Percentiles rank a stretch among this genome's conserved stretches.
Evolutionary conservation across 1,139 yeast genomes (phyloP).

Genomic region (Candida sanyaensis): DNA sequence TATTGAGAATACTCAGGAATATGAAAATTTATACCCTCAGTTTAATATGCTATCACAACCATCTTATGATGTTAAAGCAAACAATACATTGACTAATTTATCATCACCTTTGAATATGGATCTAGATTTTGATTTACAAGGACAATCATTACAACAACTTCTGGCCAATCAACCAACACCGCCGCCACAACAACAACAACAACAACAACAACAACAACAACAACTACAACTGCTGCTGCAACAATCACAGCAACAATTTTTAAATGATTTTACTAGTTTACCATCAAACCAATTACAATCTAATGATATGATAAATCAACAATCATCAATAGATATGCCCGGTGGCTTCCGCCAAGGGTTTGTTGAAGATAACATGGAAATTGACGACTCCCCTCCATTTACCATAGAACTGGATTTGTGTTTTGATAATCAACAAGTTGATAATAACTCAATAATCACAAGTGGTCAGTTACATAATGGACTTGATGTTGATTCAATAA

Average conservation of each 20-base stretch:
- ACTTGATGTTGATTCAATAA: slow-evolving; percentile 10
- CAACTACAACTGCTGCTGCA: slow-evolving; percentile 3
- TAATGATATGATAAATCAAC: slow-evolving; percentile 4
- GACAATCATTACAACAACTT: neutral
- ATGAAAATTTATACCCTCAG: slow-evolving; percentile 8
- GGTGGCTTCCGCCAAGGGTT: slow-evolving; percentile 27
- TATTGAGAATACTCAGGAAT: slow-evolving; percentile 3
- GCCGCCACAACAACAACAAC: neutral
- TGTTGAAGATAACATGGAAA: slow-evolving; percentile 32
- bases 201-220: slow-evolving; percentile 4
- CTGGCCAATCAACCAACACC: neutral
- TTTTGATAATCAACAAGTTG: slow-evolving; percentile 16
- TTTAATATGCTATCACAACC: slow-evolving; percentile 1
- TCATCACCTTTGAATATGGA: slow-evolving; percentile 13
- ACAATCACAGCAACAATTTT: slow-evolving; percentile 1
- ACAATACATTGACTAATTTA: slow-evolving; percentile 4
- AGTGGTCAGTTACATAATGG: slow-evolving; percentile 11
- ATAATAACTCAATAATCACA: slow-evolving; percentile 16
- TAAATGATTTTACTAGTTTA: neutral
- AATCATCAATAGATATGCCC: slow-evolving; percentile 23
- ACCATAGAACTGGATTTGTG: slow-evolving; percentile 36
- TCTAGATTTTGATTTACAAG: slow-evolving; percentile 11
- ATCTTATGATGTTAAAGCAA: neutral
- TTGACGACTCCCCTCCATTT: slow-evolving; percentile 44
- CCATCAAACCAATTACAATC: slow-evolving; percentile 2